A percentile compares a stretch with the other conserved stretches of the same genome.
Conservation (phyloP, 2,329 filamentous ascomycete genomes). For the Balansia obtecta region DNA sequence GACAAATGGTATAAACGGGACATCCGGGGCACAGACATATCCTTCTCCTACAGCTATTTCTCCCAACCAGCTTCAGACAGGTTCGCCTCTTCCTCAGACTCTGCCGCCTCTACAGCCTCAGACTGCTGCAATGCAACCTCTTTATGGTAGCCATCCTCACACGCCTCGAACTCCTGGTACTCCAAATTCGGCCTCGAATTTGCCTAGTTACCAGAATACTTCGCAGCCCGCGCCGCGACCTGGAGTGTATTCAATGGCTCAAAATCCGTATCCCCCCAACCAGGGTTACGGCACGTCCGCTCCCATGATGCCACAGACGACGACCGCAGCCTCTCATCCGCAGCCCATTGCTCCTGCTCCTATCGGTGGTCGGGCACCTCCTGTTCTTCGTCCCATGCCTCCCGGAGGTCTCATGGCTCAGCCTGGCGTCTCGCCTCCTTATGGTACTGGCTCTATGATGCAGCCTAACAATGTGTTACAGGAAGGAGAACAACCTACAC, state of each 20-base stretch:
- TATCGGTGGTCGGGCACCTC: slow-evolving; percentile 40
- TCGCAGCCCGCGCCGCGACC: slow-evolving; percentile 35
- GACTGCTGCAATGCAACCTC: slow-evolving; percentile 27
- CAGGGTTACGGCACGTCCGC: slow-evolving; percentile 43
- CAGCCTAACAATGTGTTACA: slow-evolving; percentile 41
- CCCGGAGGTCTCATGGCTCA: slow-evolving; percentile 51
- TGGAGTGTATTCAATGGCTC: slow-evolving; percentile 42
- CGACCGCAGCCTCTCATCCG: slow-evolving; percentile 55
- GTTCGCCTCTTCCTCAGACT: slow-evolving; percentile 37
- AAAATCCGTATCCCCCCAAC: slow-evolving; percentile 41
- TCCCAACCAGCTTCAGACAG: slow-evolving; percentile 37
- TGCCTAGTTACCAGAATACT: slow-evolving; percentile 41
- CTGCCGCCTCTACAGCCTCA: slow-evolving; percentile 42
- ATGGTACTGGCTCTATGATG: slow-evolving; percentile 46
- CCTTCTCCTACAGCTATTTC: slow-evolving; percentile 39
- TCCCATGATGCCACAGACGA: slow-evolving; percentile 54
- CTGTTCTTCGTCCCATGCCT: slow-evolving; percentile 58
- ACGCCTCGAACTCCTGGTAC: slow-evolving; percentile 52
- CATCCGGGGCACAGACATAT: slow-evolving; percentile 35
- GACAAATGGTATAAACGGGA: slow-evolving; percentile 44
- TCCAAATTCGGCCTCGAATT: slow-evolving; percentile 39
- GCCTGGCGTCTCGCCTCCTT: slow-evolving; percentile 45
- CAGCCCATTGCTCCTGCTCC: slow-evolving; percentile 68
- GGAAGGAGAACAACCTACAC: slow-evolving; percentile 58
- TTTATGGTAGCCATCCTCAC: slow-evolving; percentile 47